Evolutionary conservation across 352 stramenopile species (phyloP).

Genomic region (Ophiocytium majus): DNA sequence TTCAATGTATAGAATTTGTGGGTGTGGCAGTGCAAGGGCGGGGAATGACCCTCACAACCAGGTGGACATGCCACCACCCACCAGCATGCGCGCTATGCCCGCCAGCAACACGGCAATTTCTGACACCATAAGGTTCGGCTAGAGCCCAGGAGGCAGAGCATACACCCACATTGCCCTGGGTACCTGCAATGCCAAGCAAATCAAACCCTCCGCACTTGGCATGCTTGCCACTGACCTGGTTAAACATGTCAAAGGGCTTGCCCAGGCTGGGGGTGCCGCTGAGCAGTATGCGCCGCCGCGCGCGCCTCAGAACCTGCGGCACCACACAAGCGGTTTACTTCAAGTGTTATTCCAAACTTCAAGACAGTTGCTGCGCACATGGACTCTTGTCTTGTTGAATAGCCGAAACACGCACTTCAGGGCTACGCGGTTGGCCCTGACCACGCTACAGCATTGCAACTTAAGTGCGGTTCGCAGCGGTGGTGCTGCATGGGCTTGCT

Average conservation of each 20-base stretch:
- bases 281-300: conserved; percentile 53
- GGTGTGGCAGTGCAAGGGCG: too few species aligned
- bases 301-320: conserved; percentile 20
- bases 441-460: too few species aligned
- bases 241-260: conserved; percentile 61
- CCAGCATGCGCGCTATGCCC: neutral
- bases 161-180: conserved; percentile 56
- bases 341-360: too few species aligned
- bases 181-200: conserved; percentile 32
- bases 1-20: too few species aligned
- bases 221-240: conserved; percentile 43
- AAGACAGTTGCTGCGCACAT: too few species aligned
- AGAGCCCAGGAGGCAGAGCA: neutral
- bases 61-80: conserved; percentile 35
- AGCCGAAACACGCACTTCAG: too few species aligned
- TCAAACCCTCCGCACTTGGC: neutral
- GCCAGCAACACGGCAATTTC: neutral
- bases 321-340: too few species aligned
- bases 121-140: neutral
- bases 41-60: too few species aligned
- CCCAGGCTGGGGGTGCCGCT: conserved; percentile 58
- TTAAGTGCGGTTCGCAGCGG: too few species aligned
- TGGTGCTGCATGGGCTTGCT: too few species aligned
- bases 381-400: too few species aligned
- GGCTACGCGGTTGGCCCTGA: too few species aligned